These are phyloP conservation scores for Kodamaea sp. DNA, from an alignment of 1,139 yeast species.

Conservation along the genomic window DNA sequence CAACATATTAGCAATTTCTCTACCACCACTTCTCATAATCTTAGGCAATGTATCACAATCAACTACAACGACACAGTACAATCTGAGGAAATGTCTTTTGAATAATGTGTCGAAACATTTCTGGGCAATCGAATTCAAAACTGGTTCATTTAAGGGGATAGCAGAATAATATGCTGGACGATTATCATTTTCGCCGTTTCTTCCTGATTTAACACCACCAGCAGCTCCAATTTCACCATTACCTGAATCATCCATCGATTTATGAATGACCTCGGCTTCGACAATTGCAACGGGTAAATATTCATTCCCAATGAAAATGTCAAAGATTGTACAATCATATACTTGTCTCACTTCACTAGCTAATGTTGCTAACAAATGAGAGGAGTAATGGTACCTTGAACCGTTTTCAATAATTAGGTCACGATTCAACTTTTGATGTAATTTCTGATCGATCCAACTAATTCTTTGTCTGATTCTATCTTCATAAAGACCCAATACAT, in stretches of 20 bases:
- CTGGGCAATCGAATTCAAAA: conserved; percentile 69
- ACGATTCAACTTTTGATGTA: conserved; percentile 29
- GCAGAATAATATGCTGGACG: conserved; percentile 23
- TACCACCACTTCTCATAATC: conserved; percentile 75
- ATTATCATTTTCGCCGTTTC: conserved; percentile 13
- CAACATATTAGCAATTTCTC: conserved; percentile 90
- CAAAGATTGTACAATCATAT: conserved; percentile 90
- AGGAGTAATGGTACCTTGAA: conserved; percentile 72
- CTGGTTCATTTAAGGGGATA: conserved; percentile 51
- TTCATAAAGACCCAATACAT: conserved; percentile 84
- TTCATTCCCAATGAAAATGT: conserved; percentile 78
- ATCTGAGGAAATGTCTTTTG: conserved; percentile 68
- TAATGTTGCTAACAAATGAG: conserved; percentile 76
- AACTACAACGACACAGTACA: conserved; percentile 78
- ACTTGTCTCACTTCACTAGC: conserved; percentile 80
- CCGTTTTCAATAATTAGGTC: conserved; percentile 36
- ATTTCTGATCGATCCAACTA: conserved; percentile 57
- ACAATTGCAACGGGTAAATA: conserved; percentile 83
- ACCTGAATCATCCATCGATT: conserved; percentile 23
- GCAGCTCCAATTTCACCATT: conserved; percentile 17
- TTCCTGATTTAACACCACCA: conserved; percentile 10
- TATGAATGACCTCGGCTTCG: conserved; percentile 72
- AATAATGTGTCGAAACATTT: conserved; percentile 68
- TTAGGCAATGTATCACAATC: conserved; percentile 83
- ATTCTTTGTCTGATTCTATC: conserved; percentile 81